A percentile compares a stretch with the other conserved stretches of the same genome.
These are phyloP conservation scores for Bruguiera sexangula DNA, from an alignment of 345 rosid genomes.

Conservation along the genomic window DNA sequence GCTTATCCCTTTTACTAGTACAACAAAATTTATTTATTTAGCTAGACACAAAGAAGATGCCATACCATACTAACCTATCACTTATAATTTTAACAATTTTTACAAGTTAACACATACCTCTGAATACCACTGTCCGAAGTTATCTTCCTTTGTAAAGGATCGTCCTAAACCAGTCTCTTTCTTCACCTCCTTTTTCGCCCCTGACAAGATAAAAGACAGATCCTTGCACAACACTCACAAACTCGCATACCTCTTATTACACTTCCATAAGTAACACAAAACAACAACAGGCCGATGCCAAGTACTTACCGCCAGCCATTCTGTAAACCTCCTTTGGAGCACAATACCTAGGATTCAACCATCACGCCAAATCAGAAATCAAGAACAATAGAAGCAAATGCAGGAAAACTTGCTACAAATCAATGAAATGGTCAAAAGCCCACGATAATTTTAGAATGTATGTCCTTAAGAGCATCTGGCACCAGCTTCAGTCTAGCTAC, in stretches of 20 bases:
- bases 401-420: too few species aligned
- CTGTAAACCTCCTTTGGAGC: neutral
- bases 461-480: too few species aligned
- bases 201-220: slow-evolving; percentile 19
- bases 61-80: too few species aligned
- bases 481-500: too few species aligned
- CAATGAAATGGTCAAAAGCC: too few species aligned
- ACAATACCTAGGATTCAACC: neutral
- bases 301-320: slow-evolving; percentile 34
- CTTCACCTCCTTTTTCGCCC: slow-evolving; percentile 88
- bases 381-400: too few species aligned
- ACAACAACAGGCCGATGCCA: neutral
- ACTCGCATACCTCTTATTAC: neutral
- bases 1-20: too few species aligned
- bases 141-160: slow-evolving; percentile 72
- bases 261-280: neutral
- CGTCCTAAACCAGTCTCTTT: slow-evolving; percentile 91
- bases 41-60: neutral
- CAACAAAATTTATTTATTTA: neutral
- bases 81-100: too few species aligned
- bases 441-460: too few species aligned
- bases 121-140: slow-evolving; percentile 94
- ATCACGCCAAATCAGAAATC: too few species aligned
- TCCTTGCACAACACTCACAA: neutral
- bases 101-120: slow-evolving; percentile 46